Conservation (phyloP, 192 early-diverging fungal species). For the Lobosporangium transversale region DNA sequence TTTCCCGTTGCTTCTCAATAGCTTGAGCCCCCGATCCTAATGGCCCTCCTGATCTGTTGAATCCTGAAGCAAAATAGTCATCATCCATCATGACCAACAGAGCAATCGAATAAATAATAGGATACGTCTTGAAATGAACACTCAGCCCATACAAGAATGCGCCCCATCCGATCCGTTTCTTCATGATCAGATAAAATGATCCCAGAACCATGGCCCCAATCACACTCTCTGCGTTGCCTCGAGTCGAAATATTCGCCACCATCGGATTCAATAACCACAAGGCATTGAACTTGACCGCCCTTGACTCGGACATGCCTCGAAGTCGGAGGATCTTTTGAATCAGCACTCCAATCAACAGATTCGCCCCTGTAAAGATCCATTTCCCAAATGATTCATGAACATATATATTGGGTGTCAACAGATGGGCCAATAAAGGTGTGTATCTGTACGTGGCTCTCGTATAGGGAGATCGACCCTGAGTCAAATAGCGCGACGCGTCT, state of each 20-base stretch:
- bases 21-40: neutral
- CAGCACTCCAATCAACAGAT: conserved; percentile 81
- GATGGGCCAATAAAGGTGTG: conserved; percentile 92
- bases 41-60: neutral
- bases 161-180: conserved; percentile 60
- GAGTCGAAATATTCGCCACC: conserved; percentile 95
- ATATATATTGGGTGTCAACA: conserved; percentile 86
- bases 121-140: conserved; percentile 98
- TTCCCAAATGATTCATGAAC: conserved; percentile 87
- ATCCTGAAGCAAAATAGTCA: conserved; percentile 22
- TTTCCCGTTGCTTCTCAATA: conserved; percentile 7
- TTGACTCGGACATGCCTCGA: conserved; percentile 63
- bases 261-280: conserved; percentile 96
- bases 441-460: conserved; percentile 95
- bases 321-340: conserved; percentile 64
- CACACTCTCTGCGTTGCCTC: conserved; percentile 93
- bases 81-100: conserved; percentile 77
- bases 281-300: conserved; percentile 63
- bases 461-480: conserved; percentile 82
- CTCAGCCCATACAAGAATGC: conserved; percentile 84
- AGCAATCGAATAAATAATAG: conserved; percentile 92
- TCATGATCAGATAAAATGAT: conserved; percentile 76
- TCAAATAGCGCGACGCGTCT: conserved; percentile 88
- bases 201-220: conserved; percentile 82
- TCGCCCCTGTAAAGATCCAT: conserved; percentile 85